These are phyloP conservation scores for Floccularia luteovirens DNA, from an alignment of 768 basidiomycete genomes.

Conservation along the genomic window DNA sequence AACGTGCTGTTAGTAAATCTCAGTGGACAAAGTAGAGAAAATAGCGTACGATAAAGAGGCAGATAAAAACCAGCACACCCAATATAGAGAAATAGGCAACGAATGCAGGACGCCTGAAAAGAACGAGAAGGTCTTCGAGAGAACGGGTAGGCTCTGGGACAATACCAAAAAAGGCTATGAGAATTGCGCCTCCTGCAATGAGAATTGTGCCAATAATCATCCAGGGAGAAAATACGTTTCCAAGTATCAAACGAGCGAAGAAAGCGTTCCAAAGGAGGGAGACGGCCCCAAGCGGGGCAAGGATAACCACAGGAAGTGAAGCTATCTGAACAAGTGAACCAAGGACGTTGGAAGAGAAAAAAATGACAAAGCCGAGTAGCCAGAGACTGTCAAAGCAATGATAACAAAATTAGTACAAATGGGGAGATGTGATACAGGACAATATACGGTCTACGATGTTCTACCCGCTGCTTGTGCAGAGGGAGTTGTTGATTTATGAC, in stretches of 20 bases:
- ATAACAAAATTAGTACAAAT: not conserved
- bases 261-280: constrained; percentile 93
- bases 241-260: constrained; percentile 78
- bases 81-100: constrained; percentile 76
- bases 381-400: constrained; percentile 48
- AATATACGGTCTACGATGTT: constrained; percentile 75
- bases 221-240: constrained; percentile 78
- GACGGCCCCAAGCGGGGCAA: constrained; percentile 89
- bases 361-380: constrained; percentile 81
- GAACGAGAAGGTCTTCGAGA: constrained; percentile 71
- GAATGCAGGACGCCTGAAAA: constrained; percentile 74
- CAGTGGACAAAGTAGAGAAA: not conserved
- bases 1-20: not conserved
- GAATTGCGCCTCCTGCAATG: constrained; percentile 82
- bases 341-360: constrained; percentile 82
- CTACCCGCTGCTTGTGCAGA: constrained; percentile 51
- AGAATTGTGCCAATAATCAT: constrained; percentile 83
- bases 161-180: constrained; percentile 89
- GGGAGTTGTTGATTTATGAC: constrained; percentile 73
- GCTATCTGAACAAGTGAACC: constrained; percentile 91
- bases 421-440: constrained; percentile 2
- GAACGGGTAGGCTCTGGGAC: constrained; percentile 84
- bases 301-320: constrained; percentile 88
- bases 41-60: constrained; percentile 47
- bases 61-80: constrained; percentile 47